Percentiles rank a stretch among this genome's conserved stretches.
Conservation (phyloP, 2,329 filamentous ascomycete species). For the Pseudogymnoascus sp. region DNA sequence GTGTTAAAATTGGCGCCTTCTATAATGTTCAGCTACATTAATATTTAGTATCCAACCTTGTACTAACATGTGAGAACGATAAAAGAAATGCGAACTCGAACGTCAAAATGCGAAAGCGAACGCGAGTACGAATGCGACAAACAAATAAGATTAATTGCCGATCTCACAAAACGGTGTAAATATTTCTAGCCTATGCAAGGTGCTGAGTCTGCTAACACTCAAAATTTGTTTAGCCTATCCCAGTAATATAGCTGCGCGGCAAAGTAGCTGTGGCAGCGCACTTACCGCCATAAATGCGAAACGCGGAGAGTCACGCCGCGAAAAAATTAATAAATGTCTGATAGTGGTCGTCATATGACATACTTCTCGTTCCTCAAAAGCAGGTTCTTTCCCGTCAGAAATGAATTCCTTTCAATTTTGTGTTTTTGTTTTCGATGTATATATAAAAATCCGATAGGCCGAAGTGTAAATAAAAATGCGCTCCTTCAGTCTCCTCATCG, state of each 20-base stretch:
- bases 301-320: background rate
- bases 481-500: background rate
- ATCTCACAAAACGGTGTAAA: background rate
- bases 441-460: background rate
- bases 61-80: background rate
- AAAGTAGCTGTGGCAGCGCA: background rate
- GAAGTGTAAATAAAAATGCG: background rate
- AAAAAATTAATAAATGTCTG: background rate
- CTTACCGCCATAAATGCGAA: background rate
- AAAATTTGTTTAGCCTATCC: background rate
- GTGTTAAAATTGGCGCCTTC: background rate
- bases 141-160: background rate
- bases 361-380: background rate
- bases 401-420: background rate
- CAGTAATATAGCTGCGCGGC: background rate
- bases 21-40: background rate
- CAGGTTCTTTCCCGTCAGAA: background rate
- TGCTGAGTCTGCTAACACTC: background rate
- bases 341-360: constrained; percentile 3
- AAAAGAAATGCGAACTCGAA: background rate
- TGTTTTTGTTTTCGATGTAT: background rate
- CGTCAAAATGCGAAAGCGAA: background rate
- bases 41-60: background rate
- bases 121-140: background rate
- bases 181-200: background rate